Evolutionary conservation across 1,284 basidiomycete species (phyloP), one percentile per base, ranked within the genome.

Genomic region (Neolentinus lepideus): DNA sequence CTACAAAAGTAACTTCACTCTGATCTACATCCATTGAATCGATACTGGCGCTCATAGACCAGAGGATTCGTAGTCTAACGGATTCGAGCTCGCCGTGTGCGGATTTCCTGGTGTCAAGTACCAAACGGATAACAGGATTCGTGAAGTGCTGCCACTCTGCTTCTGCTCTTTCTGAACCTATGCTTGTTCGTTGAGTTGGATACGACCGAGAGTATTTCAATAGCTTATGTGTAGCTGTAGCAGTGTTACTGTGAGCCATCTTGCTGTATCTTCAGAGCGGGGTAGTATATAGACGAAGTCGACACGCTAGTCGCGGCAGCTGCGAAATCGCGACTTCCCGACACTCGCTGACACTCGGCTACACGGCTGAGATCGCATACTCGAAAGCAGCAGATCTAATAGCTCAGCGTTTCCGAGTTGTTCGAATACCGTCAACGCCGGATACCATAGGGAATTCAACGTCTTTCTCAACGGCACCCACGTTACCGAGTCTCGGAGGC

Each of bases 101-200:
- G 9, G 75, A 67, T 64, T 77, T 84, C 61, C 74, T 80, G 29
- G 76, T 72, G 63, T 90, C 85, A n/a, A 90, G 71, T 33, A 78
- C 68, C 29, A 89, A 75, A 36, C 71, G 77, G 57, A 90, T 78
- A 50, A 75, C 67, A 0, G 88, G 87, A 60, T 88, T 87, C 27
- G 77, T 77, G 62, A 84, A 90, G 64, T 90, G 88, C 62, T 89
- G 85, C 88, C 88, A 90, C 65, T 88, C 85, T 50, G 69, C 67
- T 11, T 61, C 63, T 46, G 59, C 52, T 47, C 63, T 56, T 52
- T 61, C 63, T 25, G 59, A 51, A 33, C 61, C 59, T 48, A 61
- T 55, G 52, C 58, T 54, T 25, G 61, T 54, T 22, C 53, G 33
- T 12, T 38, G 47, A 2, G 59, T 51, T 3, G 80, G 75, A 61